Conservation (phyloP, 306 rosid species). For the Dalbergia cochinchinensis region DNA sequence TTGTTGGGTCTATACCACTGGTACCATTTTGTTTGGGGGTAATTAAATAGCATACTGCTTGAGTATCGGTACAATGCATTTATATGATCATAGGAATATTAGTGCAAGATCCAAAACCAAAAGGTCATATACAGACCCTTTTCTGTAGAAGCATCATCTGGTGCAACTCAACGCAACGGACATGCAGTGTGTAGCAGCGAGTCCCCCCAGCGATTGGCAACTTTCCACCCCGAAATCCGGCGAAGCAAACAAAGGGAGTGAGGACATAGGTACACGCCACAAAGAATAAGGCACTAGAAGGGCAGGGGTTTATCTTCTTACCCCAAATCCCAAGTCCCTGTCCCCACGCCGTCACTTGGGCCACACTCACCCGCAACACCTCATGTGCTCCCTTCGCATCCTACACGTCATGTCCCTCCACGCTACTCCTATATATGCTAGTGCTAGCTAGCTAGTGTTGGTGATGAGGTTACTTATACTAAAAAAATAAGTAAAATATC, state of each 20-base stretch:
- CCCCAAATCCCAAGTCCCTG: conserved; percentile 35
- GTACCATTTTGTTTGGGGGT: no score
- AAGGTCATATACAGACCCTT: conserved; percentile 2
- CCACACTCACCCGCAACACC: conserved; percentile 38
- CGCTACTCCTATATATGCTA: not conserved
- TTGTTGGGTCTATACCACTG: no score
- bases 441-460: not conserved
- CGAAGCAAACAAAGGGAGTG: not conserved
- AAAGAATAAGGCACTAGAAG: not conserved
- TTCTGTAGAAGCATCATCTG: not conserved
- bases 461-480: no score
- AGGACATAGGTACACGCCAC: conserved; percentile 25
- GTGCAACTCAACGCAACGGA: not conserved
- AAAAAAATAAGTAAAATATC: no score
- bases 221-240: conserved; percentile 18
- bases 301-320: conserved; percentile 11
- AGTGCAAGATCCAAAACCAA: conserved; percentile 28
- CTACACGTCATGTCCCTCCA: conserved; percentile 57
- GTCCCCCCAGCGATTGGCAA: conserved; percentile 22
- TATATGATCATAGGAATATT: not conserved
- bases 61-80: no score
- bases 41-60: no score
- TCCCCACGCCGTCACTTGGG: conserved; percentile 33
- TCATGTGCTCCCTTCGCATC: conserved; percentile 62
- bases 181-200: conserved; percentile 9